Conservation (phyloP, 208 protist genomes). For the Crithidia fasciculata region DNA sequence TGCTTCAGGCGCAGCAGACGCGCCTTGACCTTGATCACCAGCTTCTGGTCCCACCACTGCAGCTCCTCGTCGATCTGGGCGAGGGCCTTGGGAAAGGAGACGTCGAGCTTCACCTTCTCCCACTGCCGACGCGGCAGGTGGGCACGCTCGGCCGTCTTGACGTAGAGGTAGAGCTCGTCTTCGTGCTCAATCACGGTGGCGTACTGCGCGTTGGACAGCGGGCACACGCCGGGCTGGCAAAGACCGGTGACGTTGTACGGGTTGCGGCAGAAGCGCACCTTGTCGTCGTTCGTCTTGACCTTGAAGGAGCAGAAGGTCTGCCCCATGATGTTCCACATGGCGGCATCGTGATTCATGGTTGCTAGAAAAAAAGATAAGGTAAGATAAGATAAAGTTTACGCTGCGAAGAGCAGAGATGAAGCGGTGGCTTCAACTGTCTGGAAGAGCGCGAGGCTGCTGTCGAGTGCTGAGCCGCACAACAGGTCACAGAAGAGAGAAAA, state of each 20-base stretch:
- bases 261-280: constrained; percentile 98
- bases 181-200: constrained; percentile 98
- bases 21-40: constrained; percentile 97
- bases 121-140: constrained; percentile 98
- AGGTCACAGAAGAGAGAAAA: too few relatives aligned
- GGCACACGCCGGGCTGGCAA: constrained; percentile 97
- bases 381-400: too few relatives aligned
- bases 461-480: too few relatives aligned
- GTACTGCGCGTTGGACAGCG: constrained; percentile 98
- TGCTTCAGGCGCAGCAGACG: constrained; percentile 98
- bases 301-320: constrained; percentile 95
- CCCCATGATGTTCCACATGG: constrained; percentile 93
- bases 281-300: constrained; percentile 91
- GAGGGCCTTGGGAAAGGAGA: constrained; percentile 96
- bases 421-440: too few relatives aligned
- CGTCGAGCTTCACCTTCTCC: constrained; percentile 97
- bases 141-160: constrained; percentile 99
- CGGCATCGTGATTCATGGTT: constrained; percentile 93
- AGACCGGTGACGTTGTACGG: constrained; percentile 98
- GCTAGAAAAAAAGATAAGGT: background rate
- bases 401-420: too few relatives aligned
- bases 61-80: constrained; percentile 96
- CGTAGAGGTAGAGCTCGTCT: constrained; percentile 97
- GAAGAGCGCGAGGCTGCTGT: too few relatives aligned
- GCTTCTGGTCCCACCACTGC: constrained; percentile 95